Conservation (phyloP, 2,329 filamentous ascomycete genomes). For the Colletotrichum musae region DNA sequence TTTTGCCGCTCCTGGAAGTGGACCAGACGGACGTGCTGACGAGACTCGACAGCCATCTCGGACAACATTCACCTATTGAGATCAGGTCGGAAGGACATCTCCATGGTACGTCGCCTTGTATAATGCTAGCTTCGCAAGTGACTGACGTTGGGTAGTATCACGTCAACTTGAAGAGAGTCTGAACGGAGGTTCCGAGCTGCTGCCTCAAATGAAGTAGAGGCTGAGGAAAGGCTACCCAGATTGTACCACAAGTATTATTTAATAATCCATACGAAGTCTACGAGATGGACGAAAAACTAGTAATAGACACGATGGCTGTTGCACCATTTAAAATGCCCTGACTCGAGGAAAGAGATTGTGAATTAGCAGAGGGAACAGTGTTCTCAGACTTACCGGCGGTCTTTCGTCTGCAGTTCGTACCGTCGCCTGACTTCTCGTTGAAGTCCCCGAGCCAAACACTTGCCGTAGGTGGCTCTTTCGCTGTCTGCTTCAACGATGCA, state of each 20-base stretch:
- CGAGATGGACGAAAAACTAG: background rate
- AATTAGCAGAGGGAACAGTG: background rate
- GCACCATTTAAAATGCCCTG: background rate
- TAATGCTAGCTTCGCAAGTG: background rate
- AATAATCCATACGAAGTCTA: background rate
- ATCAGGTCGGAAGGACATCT: constrained; percentile 48
- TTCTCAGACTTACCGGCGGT: constrained; percentile 1
- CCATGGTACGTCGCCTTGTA: constrained; percentile 49
- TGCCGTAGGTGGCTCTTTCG: background rate
- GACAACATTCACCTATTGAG: constrained; percentile 52
- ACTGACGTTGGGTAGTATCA: constrained; percentile 36
- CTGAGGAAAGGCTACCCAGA: background rate
- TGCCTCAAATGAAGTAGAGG: background rate
- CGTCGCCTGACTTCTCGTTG: too few relatives aligned
- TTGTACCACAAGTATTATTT: background rate
- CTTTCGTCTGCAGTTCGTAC: too few relatives aligned
- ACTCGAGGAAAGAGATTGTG: background rate
- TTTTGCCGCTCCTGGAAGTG: background rate
- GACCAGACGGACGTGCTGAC: background rate
- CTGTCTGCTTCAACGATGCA: constrained; percentile 5
- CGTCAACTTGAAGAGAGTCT: constrained; percentile 36
- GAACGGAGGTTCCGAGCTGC: background rate
- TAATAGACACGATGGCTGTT: background rate
- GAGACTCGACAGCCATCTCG: constrained; percentile 49
- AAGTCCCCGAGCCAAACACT: background rate